Evolutionary conservation across 2,329 filamentous ascomycete genomes (phyloP).

Genomic region (Verticillium zaregamsianum): DNA sequence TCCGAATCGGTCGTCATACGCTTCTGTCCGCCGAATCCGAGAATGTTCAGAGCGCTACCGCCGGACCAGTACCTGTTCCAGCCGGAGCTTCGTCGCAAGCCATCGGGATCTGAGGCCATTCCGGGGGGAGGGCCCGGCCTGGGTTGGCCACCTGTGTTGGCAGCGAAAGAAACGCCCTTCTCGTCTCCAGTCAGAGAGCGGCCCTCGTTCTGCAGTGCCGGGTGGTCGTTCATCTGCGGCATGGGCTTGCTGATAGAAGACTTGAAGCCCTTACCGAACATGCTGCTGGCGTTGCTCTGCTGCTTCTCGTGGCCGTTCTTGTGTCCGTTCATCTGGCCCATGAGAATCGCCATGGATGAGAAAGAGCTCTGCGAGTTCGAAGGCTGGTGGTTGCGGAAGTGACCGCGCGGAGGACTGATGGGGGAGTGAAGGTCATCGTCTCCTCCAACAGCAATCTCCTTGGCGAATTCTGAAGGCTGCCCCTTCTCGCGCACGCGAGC

Average conservation of each 20-base stretch:
- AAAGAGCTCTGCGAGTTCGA: constrained; percentile 53
- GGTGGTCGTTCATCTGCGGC: constrained; percentile 35
- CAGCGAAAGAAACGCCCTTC: constrained; percentile 34
- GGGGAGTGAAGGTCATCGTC: constrained; percentile 6
- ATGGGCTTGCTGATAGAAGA: constrained; percentile 59
- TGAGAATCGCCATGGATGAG: constrained; percentile 61
- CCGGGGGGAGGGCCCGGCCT: constrained; percentile 27
- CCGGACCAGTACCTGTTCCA: constrained; percentile 79
- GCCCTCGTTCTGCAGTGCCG: constrained; percentile 25
- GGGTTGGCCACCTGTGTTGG: constrained; percentile 25
- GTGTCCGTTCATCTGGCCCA: constrained; percentile 40
- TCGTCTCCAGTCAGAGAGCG: constrained; percentile 23
- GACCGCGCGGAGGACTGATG: constrained; percentile 10
- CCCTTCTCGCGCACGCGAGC: constrained; percentile 22
- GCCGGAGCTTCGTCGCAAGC: constrained; percentile 60
- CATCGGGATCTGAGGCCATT: constrained; percentile 30
- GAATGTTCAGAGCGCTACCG: constrained; percentile 62
- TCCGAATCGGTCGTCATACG: constrained; percentile 51
- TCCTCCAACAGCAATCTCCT: constrained; percentile 8
- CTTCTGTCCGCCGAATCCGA: constrained; percentile 52
- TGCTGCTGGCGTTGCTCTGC: constrained; percentile 45
- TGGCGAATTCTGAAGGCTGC: constrained; percentile 1
- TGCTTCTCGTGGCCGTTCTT: constrained; percentile 47
- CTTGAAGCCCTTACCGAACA: constrained; percentile 62
- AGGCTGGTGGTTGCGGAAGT: constrained; percentile 48